These are phyloP conservation scores for Papiliotrema laurentii DNA, from an alignment of 1,284 basidiomycete genomes.

Conservation along the genomic window DNA sequence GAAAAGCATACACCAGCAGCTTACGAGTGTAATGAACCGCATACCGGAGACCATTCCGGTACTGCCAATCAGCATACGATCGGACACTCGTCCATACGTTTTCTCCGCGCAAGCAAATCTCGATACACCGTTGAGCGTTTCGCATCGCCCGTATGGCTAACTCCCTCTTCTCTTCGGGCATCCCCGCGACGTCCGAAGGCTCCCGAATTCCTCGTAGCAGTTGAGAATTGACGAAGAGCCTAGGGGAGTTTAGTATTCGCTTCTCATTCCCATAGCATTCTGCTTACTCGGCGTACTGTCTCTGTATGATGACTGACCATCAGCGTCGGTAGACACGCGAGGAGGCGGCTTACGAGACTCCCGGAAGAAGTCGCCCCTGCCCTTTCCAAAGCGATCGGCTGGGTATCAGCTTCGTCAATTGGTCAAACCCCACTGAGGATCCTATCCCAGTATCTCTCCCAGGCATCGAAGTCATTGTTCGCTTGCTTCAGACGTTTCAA, in stretches of 20 bases:
- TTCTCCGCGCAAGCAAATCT: conserved; percentile 44
- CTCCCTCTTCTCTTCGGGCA: conserved; percentile 45
- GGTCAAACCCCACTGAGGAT: conserved; percentile 28
- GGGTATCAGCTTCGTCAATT: neutral
- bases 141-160: conserved; percentile 47
- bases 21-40: conserved; percentile 51
- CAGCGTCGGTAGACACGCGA: conserved; percentile 1
- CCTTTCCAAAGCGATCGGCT: conserved; percentile 42
- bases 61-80: conserved; percentile 51
- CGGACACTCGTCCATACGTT: conserved; percentile 20
- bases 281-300: conserved; percentile 42
- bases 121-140: conserved; percentile 46
- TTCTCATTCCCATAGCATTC: neutral
- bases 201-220: conserved; percentile 45
- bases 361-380: conserved; percentile 43
- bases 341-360: conserved; percentile 38
- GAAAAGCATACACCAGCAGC: conserved; percentile 31
- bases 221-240: conserved; percentile 48
- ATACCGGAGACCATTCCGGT: conserved; percentile 84
- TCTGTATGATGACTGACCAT: conserved; percentile 34
- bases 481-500: conserved; percentile 46
- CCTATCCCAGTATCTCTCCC: conserved; percentile 49
- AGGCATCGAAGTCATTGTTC: conserved; percentile 46
- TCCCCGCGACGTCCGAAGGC: conserved; percentile 40
- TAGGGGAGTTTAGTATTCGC: neutral